Base-by-base conservation (phyloP, 129 eudicot genomes). In the Artemisia annua region DNA sequence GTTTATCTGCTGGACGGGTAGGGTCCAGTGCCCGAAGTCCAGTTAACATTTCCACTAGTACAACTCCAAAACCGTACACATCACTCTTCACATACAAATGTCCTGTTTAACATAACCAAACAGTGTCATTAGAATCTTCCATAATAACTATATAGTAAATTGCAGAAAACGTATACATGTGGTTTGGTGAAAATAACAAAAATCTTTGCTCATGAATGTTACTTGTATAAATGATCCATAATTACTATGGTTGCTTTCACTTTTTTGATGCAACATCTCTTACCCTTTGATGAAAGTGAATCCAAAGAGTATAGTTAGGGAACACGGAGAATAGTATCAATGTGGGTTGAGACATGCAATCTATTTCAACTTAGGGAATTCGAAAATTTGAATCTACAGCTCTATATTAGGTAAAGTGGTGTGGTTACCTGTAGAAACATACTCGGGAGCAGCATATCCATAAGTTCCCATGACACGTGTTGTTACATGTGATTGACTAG, bases 371-470 rank as follows among this genome's bases (percentile, higher is more conserved):
- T 39, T 39, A 7, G 46, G 65, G 0, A 60, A 71, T 26, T 44
- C 10, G 3, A 57, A 22, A 7, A 1, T 7, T 56, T 16, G 8
- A 52, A 52, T 0, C n/a, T 52, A 52, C 8, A 52, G 57, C 57
- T 11, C 57, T 52, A 52, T 12, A 4, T 52, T 16, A 3, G 7
- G 19, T 52, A 4, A 52, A 4, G 18, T 62, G 67, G 43, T 4
- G 13, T 10, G 11, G 20, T 77, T 80, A 87, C 94, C 94, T 78
- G 94, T 87, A 7, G 94, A 87, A 35, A 87, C 89, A 62, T 87
- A 87, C 54, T 87, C 94, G 0, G 94, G 94, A 72, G 94, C 94
- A 49, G 94, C 94, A 82, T 87, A 87, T 67, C 94, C 93, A 35
- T 80, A 73, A 51, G 93, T 87, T 20, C 93, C 93, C 93, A 87